phyloP scores from a whole-genome alignment of 2,329 filamentous ascomycete genomes.

The Daldinia sp. region DNA sequence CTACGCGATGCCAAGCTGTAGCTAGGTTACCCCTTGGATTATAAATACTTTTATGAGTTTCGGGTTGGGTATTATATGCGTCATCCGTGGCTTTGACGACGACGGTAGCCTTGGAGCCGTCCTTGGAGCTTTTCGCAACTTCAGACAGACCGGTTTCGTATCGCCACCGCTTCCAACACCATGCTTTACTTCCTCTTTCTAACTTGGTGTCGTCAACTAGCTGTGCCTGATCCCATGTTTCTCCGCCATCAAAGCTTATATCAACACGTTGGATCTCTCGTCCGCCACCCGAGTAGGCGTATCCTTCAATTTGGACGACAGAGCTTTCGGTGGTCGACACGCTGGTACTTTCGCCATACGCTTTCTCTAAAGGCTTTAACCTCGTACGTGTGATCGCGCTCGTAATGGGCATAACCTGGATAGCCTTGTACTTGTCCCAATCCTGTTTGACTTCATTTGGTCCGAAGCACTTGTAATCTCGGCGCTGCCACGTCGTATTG shows the following conservation, averaged over 20 bases:
- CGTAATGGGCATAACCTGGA: slow-evolving; percentile 77
- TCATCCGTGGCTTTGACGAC: slow-evolving; percentile 76
- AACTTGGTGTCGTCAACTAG: slow-evolving; percentile 62
- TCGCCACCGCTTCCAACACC: slow-evolving; percentile 76
- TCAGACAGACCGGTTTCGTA: slow-evolving; percentile 63
- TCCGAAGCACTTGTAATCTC: slow-evolving; percentile 77
- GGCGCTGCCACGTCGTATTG: slow-evolving; percentile 72
- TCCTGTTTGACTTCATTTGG: slow-evolving; percentile 71
- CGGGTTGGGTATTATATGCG: slow-evolving; percentile 74
- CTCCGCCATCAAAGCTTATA: slow-evolving; percentile 72
- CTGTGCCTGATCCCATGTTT: slow-evolving; percentile 72
- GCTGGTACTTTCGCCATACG: neutral
- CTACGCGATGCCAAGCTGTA: slow-evolving; percentile 74
- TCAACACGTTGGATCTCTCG: slow-evolving; percentile 76
- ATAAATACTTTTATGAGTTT: slow-evolving; percentile 69
- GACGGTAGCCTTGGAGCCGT: slow-evolving; percentile 61
- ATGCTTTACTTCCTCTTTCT: slow-evolving; percentile 61
- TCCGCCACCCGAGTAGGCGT: slow-evolving; percentile 76
- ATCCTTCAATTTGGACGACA: slow-evolving; percentile 64
- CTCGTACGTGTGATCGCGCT: slow-evolving; percentile 69
- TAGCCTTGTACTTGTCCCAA: slow-evolving; percentile 72
- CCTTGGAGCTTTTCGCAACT: slow-evolving; percentile 41
- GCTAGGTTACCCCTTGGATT: slow-evolving; percentile 74
- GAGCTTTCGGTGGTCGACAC: slow-evolving; percentile 21
- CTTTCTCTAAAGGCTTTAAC: slow-evolving; percentile 38